Evolutionary conservation across 108 stramenopile genomes (phyloP).

Genomic region (Schizochytrium sp.): DNA sequence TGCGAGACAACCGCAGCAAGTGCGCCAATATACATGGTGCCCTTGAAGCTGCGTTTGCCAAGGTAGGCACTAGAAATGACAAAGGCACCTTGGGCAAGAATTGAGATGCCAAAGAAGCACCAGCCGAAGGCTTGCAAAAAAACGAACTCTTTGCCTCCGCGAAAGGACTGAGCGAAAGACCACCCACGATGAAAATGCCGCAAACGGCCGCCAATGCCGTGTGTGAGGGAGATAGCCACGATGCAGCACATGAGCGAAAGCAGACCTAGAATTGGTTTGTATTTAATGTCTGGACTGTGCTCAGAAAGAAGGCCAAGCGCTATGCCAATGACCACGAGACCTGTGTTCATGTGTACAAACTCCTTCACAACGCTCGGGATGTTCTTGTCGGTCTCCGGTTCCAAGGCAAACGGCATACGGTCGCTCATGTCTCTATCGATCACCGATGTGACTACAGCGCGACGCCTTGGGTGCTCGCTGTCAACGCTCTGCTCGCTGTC

Average conservation of each 20-base stretch:
- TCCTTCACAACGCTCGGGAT: neutral
- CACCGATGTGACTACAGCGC: conserved; percentile 30
- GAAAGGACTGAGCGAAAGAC: conserved; percentile 49
- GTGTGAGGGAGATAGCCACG: conserved; percentile 32
- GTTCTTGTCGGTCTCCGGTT: neutral
- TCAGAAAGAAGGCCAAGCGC: conserved; percentile 30
- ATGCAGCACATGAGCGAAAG: conserved; percentile 59
- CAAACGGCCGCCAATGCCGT: conserved; percentile 50
- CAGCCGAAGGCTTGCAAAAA: conserved; percentile 9
- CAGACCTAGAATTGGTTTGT: conserved; percentile 6
- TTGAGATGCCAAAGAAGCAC: conserved; percentile 6
- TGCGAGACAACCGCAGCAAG: conserved; percentile 9
- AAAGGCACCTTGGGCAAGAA: conserved; percentile 24
- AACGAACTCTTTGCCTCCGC: conserved; percentile 56
- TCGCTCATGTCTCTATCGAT: neutral
- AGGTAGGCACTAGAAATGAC: conserved; percentile 6
- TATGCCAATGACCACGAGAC: conserved; percentile 31
- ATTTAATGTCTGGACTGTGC: conserved; percentile 14
- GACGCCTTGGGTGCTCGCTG: neutral
- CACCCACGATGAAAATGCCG: neutral
- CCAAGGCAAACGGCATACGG: neutral
- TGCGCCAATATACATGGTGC: conserved; percentile 42
- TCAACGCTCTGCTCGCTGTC: conserved; percentile 21
- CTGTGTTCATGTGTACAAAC: conserved; percentile 44
- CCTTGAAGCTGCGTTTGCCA: neutral